Evolutionary conservation across 179 eudicot genomes (phyloP).

Genomic region (Camellia oleifera): DNA sequence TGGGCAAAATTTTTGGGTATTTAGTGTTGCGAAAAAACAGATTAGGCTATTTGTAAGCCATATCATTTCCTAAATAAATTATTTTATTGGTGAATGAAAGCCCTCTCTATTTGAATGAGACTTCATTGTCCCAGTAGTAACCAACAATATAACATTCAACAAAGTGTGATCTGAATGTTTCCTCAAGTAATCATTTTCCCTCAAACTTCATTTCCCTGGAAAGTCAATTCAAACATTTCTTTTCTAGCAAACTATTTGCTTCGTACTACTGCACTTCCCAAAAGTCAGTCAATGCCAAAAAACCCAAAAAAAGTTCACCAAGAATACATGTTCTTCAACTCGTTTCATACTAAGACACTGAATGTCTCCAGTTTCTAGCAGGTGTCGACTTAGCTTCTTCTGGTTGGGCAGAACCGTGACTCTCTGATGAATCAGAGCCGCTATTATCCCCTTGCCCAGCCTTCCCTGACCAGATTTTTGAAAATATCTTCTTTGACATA

Average conservation of each 20-base stretch:
- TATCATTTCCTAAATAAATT: too few species aligned
- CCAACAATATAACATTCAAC: too few species aligned
- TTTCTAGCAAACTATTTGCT: not conserved
- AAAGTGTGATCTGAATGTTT: not conserved
- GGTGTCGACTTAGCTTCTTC: conserved; percentile 65
- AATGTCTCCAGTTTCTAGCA: conserved; percentile 51
- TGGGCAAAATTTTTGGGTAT: too few species aligned
- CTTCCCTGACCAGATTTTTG: conserved; percentile 71
- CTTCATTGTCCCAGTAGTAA: too few species aligned
- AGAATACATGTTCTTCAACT: conserved; percentile 2
- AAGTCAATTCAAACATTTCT: not conserved
- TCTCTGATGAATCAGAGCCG: conserved; percentile 84
- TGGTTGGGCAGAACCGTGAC: conserved; percentile 46
- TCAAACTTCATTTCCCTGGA: not conserved
- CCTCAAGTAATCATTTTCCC: not conserved
- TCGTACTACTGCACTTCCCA: not conserved
- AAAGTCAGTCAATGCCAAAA: not conserved
- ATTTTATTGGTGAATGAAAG: too few species aligned
- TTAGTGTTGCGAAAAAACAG: too few species aligned
- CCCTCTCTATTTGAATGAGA: too few species aligned
- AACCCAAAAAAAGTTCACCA: not conserved
- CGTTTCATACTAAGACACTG: conserved; percentile 52
- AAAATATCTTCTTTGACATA: conserved; percentile 66
- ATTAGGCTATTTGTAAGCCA: too few species aligned
- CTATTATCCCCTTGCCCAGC: conserved; percentile 54